Conservation (phyloP, 208 protist species). For the Naegleria fowleri region DNA sequence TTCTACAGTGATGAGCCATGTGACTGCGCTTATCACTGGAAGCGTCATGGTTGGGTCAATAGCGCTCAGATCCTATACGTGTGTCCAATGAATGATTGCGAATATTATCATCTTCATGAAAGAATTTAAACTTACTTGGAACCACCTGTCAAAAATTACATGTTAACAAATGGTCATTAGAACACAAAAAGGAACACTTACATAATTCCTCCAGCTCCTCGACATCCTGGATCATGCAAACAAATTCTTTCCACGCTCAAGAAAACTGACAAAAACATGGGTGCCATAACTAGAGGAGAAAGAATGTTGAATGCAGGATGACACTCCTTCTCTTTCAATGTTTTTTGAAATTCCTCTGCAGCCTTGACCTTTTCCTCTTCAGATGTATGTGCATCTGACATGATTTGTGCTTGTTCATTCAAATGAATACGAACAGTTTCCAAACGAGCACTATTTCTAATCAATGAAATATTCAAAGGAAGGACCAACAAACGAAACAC, state of each 20-base stretch:
- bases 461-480: neutral
- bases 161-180: too few species aligned
- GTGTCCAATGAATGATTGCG: too few species aligned
- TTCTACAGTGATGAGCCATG: constrained; percentile 11
- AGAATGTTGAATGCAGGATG: constrained; percentile 20
- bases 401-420: neutral
- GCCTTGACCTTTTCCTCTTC: neutral
- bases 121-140: too few species aligned
- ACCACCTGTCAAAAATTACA: too few species aligned
- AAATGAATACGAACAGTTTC: neutral
- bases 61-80: neutral
- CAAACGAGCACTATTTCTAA: neutral
- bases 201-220: neutral
- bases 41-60: neutral
- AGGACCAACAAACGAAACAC: neutral
- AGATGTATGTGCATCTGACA: neutral
- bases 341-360: neutral
- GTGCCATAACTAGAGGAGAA: constrained; percentile 14
- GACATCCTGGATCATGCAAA: constrained; percentile 5
- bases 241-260: neutral
- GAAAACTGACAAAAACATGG: constrained; percentile 23
- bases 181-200: too few species aligned
- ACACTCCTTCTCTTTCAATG: constrained; percentile 13
- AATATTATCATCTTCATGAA: too few species aligned
- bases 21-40: neutral